Evolutionary conservation across 352 stramenopile genomes (phyloP), one percentile per base, ranked within the genome.

Genomic region (Phytophthora pinifolia): DNA sequence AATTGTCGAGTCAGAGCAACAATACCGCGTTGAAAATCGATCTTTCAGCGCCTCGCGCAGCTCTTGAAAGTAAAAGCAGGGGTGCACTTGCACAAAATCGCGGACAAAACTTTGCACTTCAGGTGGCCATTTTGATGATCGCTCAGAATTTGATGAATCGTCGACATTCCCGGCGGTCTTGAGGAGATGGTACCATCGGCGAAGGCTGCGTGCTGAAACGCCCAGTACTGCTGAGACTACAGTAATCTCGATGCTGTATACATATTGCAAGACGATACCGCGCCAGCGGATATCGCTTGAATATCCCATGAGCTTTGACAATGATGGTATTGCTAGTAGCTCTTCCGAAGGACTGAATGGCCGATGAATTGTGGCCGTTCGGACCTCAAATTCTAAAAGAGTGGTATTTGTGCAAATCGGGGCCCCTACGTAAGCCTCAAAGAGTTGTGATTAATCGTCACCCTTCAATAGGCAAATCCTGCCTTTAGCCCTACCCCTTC

Each of bases 51-150:
- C 34, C 3, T 39, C 27, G 2, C 42, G 32, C 6, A 54, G 35
- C 34, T 57, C 47, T 42, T 64, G 38, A 31, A 59, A 54, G 29
- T 64, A 59, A 12, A 64, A 64, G 20, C 47, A 64, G 5, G 56
- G 30, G 31, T 54, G 41, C 12, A 14, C 6, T 14, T 57, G 13
- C n/a, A 54, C 34, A 31, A 59, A 59, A n/a, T 59, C 33, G 1
- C 29, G 25, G 32, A 39, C 41, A 29, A 58, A 64, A 41, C 15
- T 12, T 33, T 46, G 27, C 27, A 47, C 36, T 55, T 39, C 25
- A 5, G 15, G 3, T n/a, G 47, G 47, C 29, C 47, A 55, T 34
- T 55, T 54, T 20, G 36, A 35, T 7, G 37, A 48, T 5, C 30
- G 15, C 3, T 10, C 47, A 17, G 9, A 20, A n/a, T 22, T 15